Evolutionary conservation across 2,329 filamentous ascomycete genomes (phyloP).

Genomic region (Ceratocystis alfenasii): DNA sequence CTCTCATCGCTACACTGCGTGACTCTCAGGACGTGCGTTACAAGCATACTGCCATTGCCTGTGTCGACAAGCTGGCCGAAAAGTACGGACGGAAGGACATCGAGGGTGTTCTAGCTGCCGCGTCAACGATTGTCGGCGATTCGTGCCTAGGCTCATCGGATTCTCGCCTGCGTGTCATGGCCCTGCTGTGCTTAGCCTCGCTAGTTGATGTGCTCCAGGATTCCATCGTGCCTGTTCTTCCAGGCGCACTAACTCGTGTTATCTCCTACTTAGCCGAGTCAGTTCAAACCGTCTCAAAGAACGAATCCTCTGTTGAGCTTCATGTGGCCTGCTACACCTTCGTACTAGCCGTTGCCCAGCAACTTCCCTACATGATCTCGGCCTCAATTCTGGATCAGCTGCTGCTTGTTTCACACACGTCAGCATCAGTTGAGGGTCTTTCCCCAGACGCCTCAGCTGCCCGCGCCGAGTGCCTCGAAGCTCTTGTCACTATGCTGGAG

Average conservation of each 20-base stretch:
- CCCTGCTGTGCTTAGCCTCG: slow-evolving; percentile 78
- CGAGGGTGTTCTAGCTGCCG: slow-evolving; percentile 61
- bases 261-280: slow-evolving; percentile 59
- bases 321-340: slow-evolving; percentile 77
- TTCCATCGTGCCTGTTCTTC: slow-evolving; percentile 71
- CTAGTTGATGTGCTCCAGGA: slow-evolving; percentile 81
- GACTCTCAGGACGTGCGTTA: slow-evolving; percentile 60
- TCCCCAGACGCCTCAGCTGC: slow-evolving; percentile 51
- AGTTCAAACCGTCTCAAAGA: slow-evolving; percentile 35
- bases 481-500: slow-evolving; percentile 66
- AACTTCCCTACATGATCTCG: slow-evolving; percentile 83
- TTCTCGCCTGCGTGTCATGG: slow-evolving; percentile 62
- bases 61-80: slow-evolving; percentile 84
- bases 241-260: slow-evolving; percentile 58
- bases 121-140: slow-evolving; percentile 61
- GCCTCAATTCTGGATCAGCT: slow-evolving; percentile 60
- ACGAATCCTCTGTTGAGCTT: slow-evolving; percentile 47
- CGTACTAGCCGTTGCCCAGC: slow-evolving; percentile 64
- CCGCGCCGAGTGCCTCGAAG: slow-evolving; percentile 56
- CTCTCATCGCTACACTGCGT: slow-evolving; percentile 63
- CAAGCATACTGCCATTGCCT: slow-evolving; percentile 75
- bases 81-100: slow-evolving; percentile 90
- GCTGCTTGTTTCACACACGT: slow-evolving; percentile 58
- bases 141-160: slow-evolving; percentile 66
- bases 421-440: slow-evolving; percentile 47